Base-by-base conservation (phyloP, 2,329 filamentous ascomycete genomes). In the Ophiostoma fasciatum region DNA sequence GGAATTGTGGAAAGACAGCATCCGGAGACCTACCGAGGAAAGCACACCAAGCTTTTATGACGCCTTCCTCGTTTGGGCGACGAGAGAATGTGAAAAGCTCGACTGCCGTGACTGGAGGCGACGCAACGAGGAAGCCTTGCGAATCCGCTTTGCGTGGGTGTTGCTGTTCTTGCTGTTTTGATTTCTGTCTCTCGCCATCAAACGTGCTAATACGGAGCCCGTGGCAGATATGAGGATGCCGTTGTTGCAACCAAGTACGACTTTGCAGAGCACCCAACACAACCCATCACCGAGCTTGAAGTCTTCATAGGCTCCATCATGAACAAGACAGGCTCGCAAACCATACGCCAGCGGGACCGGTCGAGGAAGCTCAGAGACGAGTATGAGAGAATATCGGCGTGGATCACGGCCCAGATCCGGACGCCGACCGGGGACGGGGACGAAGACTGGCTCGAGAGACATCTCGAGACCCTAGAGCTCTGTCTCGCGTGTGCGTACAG, bases 1-100 rank as follows among this genome's bases (percentile, higher is more conserved):
- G 31, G 64, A 66, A 35, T 79, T 87, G 29, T 78, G 76, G 60
- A 46, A 54, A 8, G 51, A 66, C 5, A 54, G 74, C 13, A 62
- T 68, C 27, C 58, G 52, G 30, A 48, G 50, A 12, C 45, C 33
- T 46, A 44, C 7, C 46, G 33, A 10, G 40, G 32, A 2, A 54
- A 1, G 55, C 58, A 15, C 3, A 27, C 25, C 11, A 20, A 26
- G 11, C 0, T 56, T 71, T 3, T 71, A 66, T 63, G 51, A 60
- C 3, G 49, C 57, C 7, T 40, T 72, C 1, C 35, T 62, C 4
- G 34, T 26, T 0, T 44, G 49, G 7, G 48, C 62, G 11, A 23
- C 42, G 3, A 31, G 43, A 0, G 44, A 55, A 25, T 56, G 55
- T 25, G 26, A 44, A 1, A 33, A 47, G 1, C 41, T 60, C 9